A percentile compares a stretch with the other conserved stretches of the same genome.
Conservation (phyloP, 345 rosid genomes). For the Eucalyptus albens region DNA sequence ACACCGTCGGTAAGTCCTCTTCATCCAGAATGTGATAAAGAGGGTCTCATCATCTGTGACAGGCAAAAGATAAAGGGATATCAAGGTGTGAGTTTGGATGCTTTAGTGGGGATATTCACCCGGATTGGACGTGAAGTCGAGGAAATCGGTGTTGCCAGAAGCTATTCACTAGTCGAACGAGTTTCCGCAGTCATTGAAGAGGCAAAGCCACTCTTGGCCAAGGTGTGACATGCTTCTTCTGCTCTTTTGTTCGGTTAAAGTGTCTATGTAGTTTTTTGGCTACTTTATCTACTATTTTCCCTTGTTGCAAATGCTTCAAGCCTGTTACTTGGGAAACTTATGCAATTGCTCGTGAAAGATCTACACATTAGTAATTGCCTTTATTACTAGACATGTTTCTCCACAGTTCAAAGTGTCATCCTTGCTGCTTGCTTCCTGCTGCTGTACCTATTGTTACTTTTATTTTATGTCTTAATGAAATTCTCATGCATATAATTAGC, state of each 20-base stretch:
- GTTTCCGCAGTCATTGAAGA: constrained; percentile 78
- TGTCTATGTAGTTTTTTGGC: not conserved
- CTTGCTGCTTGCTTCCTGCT: not conserved
- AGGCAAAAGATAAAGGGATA: constrained; percentile 78
- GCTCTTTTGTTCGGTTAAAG: not conserved
- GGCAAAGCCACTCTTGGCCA: constrained; percentile 74
- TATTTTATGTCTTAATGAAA: constrained; percentile 31
- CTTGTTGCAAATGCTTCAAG: not conserved
- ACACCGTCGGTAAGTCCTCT: constrained; percentile 73
- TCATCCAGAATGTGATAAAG: constrained; percentile 61
- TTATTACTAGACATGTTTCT: not conserved
- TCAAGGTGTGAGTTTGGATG: constrained; percentile 95
- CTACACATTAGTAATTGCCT: not conserved
- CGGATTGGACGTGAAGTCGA: constrained; percentile 86
- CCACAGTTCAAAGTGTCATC: not conserved
- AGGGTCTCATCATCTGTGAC: constrained; percentile 86
- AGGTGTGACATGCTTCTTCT: constrained; percentile 44
- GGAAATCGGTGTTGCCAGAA: constrained; percentile 60
- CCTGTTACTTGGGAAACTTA: not conserved
- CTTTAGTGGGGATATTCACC: constrained; percentile 77
- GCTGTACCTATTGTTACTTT: not conserved
- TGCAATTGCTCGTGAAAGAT: not conserved
- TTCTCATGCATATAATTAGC: not conserved
- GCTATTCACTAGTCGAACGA: constrained; percentile 60
- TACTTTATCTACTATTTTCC: not conserved